phyloP scores from a whole-genome alignment of 2,329 filamentous ascomycete genomes.

The Claviceps sp. region DNA sequence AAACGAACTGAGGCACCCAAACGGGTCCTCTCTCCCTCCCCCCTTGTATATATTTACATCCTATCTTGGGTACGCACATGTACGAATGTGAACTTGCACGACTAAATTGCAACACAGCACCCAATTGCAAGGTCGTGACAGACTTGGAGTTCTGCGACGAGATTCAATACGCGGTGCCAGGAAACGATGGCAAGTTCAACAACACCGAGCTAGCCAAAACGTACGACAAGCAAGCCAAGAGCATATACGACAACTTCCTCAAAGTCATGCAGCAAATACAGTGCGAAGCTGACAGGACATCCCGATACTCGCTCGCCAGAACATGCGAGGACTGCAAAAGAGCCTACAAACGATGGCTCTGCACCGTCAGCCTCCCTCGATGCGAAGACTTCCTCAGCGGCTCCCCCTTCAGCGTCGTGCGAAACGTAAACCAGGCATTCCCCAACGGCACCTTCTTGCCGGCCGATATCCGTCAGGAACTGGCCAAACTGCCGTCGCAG shows the following conservation, averaged over 20 bases:
- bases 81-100: too few relatives aligned
- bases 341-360: constrained; percentile 92
- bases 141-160: constrained; percentile 81
- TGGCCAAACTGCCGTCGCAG: constrained; percentile 12
- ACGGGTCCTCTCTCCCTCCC: too few relatives aligned
- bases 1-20: too few relatives aligned
- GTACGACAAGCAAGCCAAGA: constrained; percentile 64
- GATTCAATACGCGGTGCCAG: constrained; percentile 82
- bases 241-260: constrained; percentile 63
- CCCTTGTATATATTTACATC: too few relatives aligned
- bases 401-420: constrained; percentile 31
- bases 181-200: constrained; percentile 52
- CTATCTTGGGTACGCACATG: too few relatives aligned
- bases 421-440: constrained; percentile 60
- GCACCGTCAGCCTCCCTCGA: constrained; percentile 80
- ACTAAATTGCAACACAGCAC: constrained; percentile 31
- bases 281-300: constrained; percentile 62
- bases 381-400: constrained; percentile 67
- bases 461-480: constrained; percentile 15
- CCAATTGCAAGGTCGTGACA: constrained; percentile 75
- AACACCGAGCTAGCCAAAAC: constrained; percentile 50
- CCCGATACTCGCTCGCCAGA: constrained; percentile 69
- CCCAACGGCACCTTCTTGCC: constrained; percentile 50
- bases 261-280: constrained; percentile 73
- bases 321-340: constrained; percentile 60